Evolutionary conservation across 768 basidiomycete species (phyloP), one percentile per base, ranked within the genome.

Genomic region (Fistulinella prunicolor): DNA sequence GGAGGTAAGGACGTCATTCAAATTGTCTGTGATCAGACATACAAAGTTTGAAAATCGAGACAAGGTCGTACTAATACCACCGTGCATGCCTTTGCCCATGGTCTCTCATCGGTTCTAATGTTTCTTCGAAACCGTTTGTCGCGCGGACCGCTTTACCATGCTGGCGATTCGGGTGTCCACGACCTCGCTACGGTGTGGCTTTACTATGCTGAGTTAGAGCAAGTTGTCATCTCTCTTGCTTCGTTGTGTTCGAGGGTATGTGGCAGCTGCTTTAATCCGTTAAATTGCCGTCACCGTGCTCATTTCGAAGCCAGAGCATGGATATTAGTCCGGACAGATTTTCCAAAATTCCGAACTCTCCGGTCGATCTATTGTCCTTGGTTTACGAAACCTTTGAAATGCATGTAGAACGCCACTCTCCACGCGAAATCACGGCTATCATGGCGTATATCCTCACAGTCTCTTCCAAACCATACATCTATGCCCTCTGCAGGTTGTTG

Each of bases 401-500:
- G 1, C 82, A 85, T 48, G 53, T 86, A 20, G 78, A 81, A 38
- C 72, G 70, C 2, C 76, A 75, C 39, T 81, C 88, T 2, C 62
- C 75, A 0, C 67, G 60, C 4, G 55, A 60, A 14, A 69, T 85
- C 46, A 72, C 63, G 17, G 81, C 84, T 2, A 70, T 77, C 9
- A 67, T 87, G 36, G 86, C 88, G 0, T 86, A 79, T 53, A 74
- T 89, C n/a, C 68, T 92, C 32, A 80, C 83, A 0, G 69, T 69
- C 30, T 71, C 81, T 1, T 89, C 87, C 0, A 73, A 71, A 20
- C 80, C 81, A 44, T 89, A 86, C 52, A 70, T 90, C 35, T 70
- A 76, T 34, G 62, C 73, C 22, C 63, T 90, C 0, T 81, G 81
- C 38, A 69, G 66, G 19, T 81, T 82, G 4, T 74, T 91, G 17